phyloP scores from a whole-genome alignment of 2,329 filamentous ascomycete species.

The Aspergillus sp. region DNA sequence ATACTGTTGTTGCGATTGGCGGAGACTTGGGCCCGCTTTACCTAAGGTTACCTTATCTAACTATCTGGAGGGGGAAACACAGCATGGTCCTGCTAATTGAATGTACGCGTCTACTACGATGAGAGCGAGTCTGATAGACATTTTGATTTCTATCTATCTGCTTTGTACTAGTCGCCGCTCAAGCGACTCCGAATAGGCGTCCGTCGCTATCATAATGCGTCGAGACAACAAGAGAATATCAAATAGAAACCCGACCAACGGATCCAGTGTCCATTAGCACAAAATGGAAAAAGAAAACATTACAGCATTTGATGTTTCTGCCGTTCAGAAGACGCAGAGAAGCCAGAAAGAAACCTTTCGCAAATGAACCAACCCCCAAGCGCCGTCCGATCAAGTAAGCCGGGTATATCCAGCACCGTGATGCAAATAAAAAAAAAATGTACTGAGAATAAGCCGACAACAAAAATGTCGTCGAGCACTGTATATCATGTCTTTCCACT shows the following conservation, averaged over 20 bases:
- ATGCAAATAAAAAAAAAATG: slow-evolving; percentile 41
- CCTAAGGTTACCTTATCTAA: neutral
- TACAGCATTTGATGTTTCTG: slow-evolving; percentile 4
- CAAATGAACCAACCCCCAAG: slow-evolving; percentile 28
- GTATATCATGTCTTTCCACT: slow-evolving; percentile 11
- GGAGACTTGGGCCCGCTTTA: neutral
- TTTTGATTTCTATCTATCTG: slow-evolving; percentile 7
- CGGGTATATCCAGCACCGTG: slow-evolving; percentile 51
- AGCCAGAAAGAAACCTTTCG: slow-evolving; percentile 14
- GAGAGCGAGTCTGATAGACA: slow-evolving; percentile 1
- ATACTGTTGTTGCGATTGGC: neutral
- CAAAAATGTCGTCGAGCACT: slow-evolving; percentile 16
- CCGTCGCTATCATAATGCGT: slow-evolving; percentile 7
- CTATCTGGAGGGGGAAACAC: neutral
- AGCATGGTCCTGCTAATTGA: neutral
- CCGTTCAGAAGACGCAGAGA: slow-evolving; percentile 1
- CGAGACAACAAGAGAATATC: slow-evolving; percentile 1
- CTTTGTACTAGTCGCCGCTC: slow-evolving; percentile 3
- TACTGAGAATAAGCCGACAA: slow-evolving; percentile 30
- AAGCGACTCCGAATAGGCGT: neutral
- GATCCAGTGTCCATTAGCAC: slow-evolving; percentile 6
- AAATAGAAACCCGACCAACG: slow-evolving; percentile 4
- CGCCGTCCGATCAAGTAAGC: slow-evolving; percentile 44
- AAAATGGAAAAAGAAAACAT: slow-evolving; percentile 3
- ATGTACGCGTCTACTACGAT: neutral